Conservation (phyloP, 2,329 filamentous ascomycete species). For the Neurospora sp. region DNA sequence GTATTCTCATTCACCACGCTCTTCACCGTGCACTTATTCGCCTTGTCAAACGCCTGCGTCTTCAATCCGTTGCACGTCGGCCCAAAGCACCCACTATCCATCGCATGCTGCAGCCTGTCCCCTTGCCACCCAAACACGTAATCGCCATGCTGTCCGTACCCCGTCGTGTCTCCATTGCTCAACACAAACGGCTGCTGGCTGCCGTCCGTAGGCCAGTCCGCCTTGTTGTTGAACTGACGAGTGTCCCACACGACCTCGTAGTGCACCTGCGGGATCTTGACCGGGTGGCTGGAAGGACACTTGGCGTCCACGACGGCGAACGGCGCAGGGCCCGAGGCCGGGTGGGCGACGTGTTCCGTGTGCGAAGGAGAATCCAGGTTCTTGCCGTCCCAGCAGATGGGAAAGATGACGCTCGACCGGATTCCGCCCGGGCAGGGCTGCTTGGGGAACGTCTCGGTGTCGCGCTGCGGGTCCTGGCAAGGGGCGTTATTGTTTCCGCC, state of each 20-base stretch:
- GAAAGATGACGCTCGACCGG: constrained; percentile 34
- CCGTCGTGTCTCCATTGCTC: constrained; percentile 8
- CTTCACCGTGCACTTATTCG: constrained; percentile 12
- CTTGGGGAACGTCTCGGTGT: constrained; percentile 28
- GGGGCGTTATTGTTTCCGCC: constrained; percentile 12
- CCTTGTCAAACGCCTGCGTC: constrained; percentile 14
- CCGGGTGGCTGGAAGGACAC: constrained; percentile 16
- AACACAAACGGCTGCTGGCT: constrained; percentile 11
- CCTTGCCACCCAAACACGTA: constrained; percentile 7
- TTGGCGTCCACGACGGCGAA: constrained; percentile 24
- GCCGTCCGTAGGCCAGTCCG: constrained; percentile 9
- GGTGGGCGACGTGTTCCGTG: constrained; percentile 32
- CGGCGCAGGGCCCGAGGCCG: constrained; percentile 28
- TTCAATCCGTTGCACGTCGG: constrained; percentile 13
- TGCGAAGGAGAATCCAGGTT: constrained; percentile 33
- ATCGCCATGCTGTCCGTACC: constrained; percentile 6
- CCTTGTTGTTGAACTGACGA: constrained; percentile 8
- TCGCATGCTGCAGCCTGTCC: constrained; percentile 1
- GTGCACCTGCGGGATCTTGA: constrained; percentile 18
- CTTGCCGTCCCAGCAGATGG: constrained; percentile 37
- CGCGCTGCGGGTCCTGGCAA: constrained; percentile 11
- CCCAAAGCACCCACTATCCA: constrained; percentile 14
- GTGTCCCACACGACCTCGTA: constrained; percentile 12
- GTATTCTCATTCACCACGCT: constrained; percentile 4
- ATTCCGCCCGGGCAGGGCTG: constrained; percentile 31